Base-by-base conservation (phyloP, 768 basidiomycete species). In the Tulasnella sp. region DNA sequence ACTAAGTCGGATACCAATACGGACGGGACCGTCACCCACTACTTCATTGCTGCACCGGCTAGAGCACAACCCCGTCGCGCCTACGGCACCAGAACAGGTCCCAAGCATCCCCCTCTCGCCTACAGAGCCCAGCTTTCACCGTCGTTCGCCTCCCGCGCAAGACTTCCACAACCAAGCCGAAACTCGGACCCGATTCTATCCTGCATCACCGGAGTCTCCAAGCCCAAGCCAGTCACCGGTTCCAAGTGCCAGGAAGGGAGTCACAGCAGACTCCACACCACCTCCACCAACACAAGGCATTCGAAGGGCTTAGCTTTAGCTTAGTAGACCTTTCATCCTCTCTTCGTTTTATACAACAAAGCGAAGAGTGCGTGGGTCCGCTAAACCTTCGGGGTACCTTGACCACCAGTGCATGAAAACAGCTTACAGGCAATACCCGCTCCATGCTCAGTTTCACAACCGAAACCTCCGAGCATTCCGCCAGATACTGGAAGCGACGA, bases 391-490 rank as follows among this genome's bases (percentile, higher is more conserved):
- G 48, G 20, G 10, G 1, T 44, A 9, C 48, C 48, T 51, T 51
- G 48, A 51, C 48, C 48, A 51, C 48, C 48, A 51, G 48, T 51
- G 48, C 48, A 51, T 51, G 48, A 51, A 51, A 23, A 51, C 48
- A 51, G 48, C 48, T 75, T 75, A 32, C 74, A 81, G 77, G 79
- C 69, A 73, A 35, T 75, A 42, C n/a, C 74, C 74, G 51, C 91
- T 94, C 85, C 93, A 93, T 92, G 90, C 87, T 79, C 88, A 90
- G 84, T 92, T 92, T 82, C 83, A 86, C 83, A 88, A 90, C 82
- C 87, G 90, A 82, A 89, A 92, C 83, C 89, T 91, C 84, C 90
- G 90, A 84, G 91, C 88, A 73, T 94, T 94, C 84, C 91, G 91
- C 82, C 90, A 90, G 81, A 86, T 92, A 82, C 89, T 94, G 82